These are phyloP conservation scores for Colletotrichum shisoi DNA, from an alignment of 2,329 filamentous ascomycete species.

Conservation along the genomic window DNA sequence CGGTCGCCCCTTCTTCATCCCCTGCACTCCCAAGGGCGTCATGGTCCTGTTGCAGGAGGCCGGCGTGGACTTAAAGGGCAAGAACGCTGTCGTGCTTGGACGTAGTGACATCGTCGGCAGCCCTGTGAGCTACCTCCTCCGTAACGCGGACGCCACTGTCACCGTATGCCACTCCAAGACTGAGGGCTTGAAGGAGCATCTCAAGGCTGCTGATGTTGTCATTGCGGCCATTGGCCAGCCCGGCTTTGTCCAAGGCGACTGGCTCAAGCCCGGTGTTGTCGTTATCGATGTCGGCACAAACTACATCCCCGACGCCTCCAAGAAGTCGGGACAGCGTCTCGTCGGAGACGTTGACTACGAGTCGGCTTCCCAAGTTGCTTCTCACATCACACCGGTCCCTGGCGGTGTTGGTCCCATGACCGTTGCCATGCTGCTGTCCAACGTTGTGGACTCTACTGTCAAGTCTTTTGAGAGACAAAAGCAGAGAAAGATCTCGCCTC, in stretches of 20 bases:
- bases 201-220: slow-evolving; percentile 87
- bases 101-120: slow-evolving; percentile 97
- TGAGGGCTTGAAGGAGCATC: slow-evolving; percentile 71
- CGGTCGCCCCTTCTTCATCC: slow-evolving; percentile 85
- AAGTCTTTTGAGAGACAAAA: slow-evolving; percentile 84
- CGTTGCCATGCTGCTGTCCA: slow-evolving; percentile 96
- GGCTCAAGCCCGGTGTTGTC: slow-evolving; percentile 92
- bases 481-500: slow-evolving; percentile 77
- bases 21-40: slow-evolving; percentile 96
- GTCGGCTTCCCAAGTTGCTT: slow-evolving; percentile 82
- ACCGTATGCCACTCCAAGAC: slow-evolving; percentile 96
- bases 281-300: slow-evolving; percentile 99
- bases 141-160: slow-evolving; percentile 95
- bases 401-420: slow-evolving; percentile 99
- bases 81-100: slow-evolving; percentile 92
- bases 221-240: slow-evolving; percentile 90
- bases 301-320: slow-evolving; percentile 86
- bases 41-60: slow-evolving; percentile 90
- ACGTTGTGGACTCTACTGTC: slow-evolving; percentile 87
- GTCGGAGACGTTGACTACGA: slow-evolving; percentile 96
- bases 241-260: slow-evolving; percentile 90
- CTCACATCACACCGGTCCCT: slow-evolving; percentile 92
- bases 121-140: slow-evolving; percentile 93
- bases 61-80: slow-evolving; percentile 83
- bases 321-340: slow-evolving; percentile 89